A percentile compares a stretch with the other conserved stretches of the same genome.
These are phyloP conservation scores for Rhizopus stolonifer DNA, from an alignment of 371 early-diverging fungal species.

Conservation along the genomic window DNA sequence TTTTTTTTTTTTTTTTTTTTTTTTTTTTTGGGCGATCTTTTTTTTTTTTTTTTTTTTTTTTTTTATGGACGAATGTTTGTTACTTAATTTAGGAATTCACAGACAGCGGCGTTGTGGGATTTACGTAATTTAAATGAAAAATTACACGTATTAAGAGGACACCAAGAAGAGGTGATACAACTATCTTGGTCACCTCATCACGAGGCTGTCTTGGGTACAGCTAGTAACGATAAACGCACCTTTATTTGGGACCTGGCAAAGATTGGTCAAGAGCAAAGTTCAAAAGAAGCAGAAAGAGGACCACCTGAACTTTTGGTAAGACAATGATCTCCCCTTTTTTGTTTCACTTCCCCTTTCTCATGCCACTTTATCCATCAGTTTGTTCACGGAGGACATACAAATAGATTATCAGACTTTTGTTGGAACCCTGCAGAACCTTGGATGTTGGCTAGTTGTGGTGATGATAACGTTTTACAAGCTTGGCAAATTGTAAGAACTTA, in stretches of 20 bases:
- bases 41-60: no score
- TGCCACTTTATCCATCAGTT: constrained; percentile 57
- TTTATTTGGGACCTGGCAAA: constrained; percentile 94
- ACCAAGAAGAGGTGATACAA: constrained; percentile 90
- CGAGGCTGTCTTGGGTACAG: constrained; percentile 90
- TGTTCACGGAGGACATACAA: constrained; percentile 98
- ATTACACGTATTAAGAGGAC: constrained; percentile 83
- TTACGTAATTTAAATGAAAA: constrained; percentile 79
- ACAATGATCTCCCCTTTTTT: not conserved
- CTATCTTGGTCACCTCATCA: constrained; percentile 95
- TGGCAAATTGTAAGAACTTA: constrained; percentile 89
- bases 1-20: no score
- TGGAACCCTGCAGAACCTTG: constrained; percentile 98
- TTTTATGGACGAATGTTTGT: no score
- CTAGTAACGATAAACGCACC: constrained; percentile 88
- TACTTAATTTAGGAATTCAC: no score
- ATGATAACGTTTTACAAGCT: constrained; percentile 96
- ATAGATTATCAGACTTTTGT: constrained; percentile 91
- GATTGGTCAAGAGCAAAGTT: constrained; percentile 85
- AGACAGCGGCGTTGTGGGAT: constrained; percentile 96
- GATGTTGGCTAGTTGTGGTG: constrained; percentile 91
- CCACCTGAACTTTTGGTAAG: constrained; percentile 94
- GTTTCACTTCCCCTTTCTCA: not conserved
- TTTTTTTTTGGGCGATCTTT: no score
- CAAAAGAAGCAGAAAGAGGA: constrained; percentile 92